phyloP scores from a whole-genome alignment of 768 basidiomycete genomes.

The Serendipita indica region DNA sequence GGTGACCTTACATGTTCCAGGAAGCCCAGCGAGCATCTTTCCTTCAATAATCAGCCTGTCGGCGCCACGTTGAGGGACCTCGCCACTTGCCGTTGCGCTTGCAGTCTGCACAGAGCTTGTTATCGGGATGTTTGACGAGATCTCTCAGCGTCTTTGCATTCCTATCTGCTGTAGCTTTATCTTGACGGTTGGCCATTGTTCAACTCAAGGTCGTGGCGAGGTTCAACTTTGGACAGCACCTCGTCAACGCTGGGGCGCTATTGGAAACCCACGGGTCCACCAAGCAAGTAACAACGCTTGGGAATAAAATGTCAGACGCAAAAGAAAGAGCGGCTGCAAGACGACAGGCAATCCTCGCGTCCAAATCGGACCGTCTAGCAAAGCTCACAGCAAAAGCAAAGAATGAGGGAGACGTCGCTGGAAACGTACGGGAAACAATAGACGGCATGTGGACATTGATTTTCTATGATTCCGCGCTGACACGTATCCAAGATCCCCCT shows the following conservation, averaged over 20 bases:
- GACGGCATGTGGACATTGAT: background rate
- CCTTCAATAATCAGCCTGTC: slow-evolving; percentile 3
- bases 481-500: background rate
- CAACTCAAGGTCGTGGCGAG: background rate
- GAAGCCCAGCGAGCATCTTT: slow-evolving; percentile 95
- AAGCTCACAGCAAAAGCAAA: slow-evolving; percentile 6
- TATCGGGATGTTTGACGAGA: slow-evolving; percentile 76
- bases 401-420: slow-evolving; percentile 7
- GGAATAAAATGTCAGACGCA: background rate
- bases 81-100: slow-evolving; percentile 70
- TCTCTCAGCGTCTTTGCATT: slow-evolving; percentile 69
- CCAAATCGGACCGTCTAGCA: background rate
- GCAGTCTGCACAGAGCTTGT: slow-evolving; percentile 92
- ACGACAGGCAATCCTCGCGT: slow-evolving; percentile 5
- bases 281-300: background rate
- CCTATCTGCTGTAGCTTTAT: slow-evolving; percentile 73
- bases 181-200: slow-evolving; percentile 34
- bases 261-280: too few species aligned
- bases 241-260: background rate
- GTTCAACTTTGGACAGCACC: background rate
- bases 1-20: slow-evolving; percentile 70
- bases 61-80: background rate
- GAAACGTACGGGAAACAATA: background rate
- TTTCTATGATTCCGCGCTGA: background rate
- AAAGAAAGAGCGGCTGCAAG: slow-evolving; percentile 3